Evolutionary conservation across 2,329 filamentous ascomycete species (phyloP), one percentile per base, ranked within the genome.

Genomic region (Alternaria tenuissima): DNA sequence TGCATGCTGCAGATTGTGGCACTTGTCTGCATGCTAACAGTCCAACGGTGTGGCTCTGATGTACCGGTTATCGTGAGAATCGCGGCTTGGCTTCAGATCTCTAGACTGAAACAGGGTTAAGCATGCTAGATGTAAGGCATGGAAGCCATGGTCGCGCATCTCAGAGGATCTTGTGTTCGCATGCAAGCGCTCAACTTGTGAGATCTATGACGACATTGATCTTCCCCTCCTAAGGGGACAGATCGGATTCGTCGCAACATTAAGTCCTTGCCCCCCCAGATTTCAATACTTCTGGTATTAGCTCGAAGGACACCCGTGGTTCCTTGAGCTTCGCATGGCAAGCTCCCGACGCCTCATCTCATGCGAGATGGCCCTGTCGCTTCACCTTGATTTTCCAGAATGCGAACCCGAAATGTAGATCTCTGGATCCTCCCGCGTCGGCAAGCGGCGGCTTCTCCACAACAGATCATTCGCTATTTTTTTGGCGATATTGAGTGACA

Each of bases 401-500:
- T 22, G 26, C 57, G 44, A 51, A 55, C 38, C 30, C 53, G 57
- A 56, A 28, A 46, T 39, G 46, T 20, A 59, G 52, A 51, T 55
- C 46, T 52, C 52, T 56, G 53, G 57, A 28, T 47, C 57, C 39
- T 57, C 57, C 57, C 57, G 57, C 53, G 14, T 60, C 47, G 47
- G 51, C 16, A 49, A 36, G 24, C 34, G 53, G 53, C 57, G 32
- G 51, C 39, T 49, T 11, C 28, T 59, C 52, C 44, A 43, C 56
- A 18, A 55, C 51, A 59, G 39, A 44, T 38, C 30, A 51, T 47
- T 52, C 26, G 18, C 52, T 26, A 28, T 20, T 43, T 48, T 22
- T 43, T 44, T 20, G 32, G 36, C 26, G 20, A 57, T 39, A 43
- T 20, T 28, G 5, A 30, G 32, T 18, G 48, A n/a, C 41, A 38